phyloP scores from a whole-genome alignment of 108 stramenopile species.

The Nitzschia palea region DNA sequence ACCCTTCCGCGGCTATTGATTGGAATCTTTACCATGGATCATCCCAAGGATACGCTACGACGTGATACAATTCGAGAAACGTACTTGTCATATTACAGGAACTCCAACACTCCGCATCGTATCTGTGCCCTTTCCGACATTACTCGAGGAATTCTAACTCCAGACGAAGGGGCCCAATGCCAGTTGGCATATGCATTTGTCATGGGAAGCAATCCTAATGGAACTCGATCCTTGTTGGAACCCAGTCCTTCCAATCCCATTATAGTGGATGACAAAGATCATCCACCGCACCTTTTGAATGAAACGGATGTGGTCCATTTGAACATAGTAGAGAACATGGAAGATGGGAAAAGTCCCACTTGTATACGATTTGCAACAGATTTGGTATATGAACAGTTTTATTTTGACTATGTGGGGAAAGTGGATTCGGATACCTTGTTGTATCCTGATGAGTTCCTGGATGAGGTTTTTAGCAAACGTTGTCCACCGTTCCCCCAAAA shows the following conservation, averaged over 20 bases:
- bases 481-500: conserved; percentile 14
- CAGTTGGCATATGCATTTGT: conserved; percentile 18
- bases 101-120: conserved; percentile 2
- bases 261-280: neutral
- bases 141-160: neutral
- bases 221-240: neutral
- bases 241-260: conserved; percentile 1
- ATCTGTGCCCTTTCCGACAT: conserved; percentile 3
- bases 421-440: conserved; percentile 19
- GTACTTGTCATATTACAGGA: neutral
- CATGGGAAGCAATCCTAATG: conserved; percentile 9
- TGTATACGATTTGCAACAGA: conserved; percentile 34
- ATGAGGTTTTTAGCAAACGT: neutral
- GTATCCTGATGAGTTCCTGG: conserved; percentile 1
- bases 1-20: neutral
- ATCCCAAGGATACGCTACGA: neutral
- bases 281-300: neutral
- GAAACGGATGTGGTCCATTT: conserved; percentile 19
- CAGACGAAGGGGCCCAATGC: neutral
- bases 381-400: neutral
- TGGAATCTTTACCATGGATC: conserved; percentile 11
- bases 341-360: conserved; percentile 19
- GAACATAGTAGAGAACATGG: conserved; percentile 15
- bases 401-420: conserved; percentile 30
- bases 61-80: neutral